Conservation (phyloP, 2,329 filamentous ascomycete genomes). For the Colletotrichum horii region DNA sequence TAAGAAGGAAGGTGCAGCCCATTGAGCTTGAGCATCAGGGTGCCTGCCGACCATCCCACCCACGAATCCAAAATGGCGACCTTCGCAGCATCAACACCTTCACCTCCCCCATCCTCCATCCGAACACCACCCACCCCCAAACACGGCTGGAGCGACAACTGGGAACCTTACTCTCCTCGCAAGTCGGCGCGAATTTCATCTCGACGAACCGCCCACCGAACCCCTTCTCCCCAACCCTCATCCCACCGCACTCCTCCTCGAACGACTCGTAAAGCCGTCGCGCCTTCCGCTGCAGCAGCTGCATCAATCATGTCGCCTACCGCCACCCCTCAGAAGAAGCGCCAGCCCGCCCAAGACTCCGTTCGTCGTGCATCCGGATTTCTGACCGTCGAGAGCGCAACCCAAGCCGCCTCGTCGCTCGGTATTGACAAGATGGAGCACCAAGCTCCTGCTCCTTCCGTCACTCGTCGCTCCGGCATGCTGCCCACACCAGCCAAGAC, state of each 20-base stretch:
- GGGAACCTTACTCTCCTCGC: constrained; percentile 75
- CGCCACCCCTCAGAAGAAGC: constrained; percentile 48
- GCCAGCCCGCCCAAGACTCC: constrained; percentile 49
- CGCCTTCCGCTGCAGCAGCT: constrained; percentile 19
- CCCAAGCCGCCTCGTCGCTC: constrained; percentile 47
- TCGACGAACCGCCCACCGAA: constrained; percentile 56
- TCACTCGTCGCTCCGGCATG: constrained; percentile 54
- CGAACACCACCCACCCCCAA: constrained; percentile 73
- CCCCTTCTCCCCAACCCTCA: constrained; percentile 55
- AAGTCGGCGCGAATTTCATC: constrained; percentile 70
- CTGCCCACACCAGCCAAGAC: constrained; percentile 83
- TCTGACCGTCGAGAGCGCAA: constrained; percentile 48
- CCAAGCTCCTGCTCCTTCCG: constrained; percentile 15
- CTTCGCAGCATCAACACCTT: constrained; percentile 59
- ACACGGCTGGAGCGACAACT: constrained; percentile 70
- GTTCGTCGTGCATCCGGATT: constrained; percentile 52
- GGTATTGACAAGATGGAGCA: constrained; percentile 34
- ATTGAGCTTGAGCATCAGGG: not conserved
- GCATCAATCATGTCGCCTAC: constrained; percentile 30
- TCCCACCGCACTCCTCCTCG: constrained; percentile 40
- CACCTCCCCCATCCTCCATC: constrained; percentile 62
- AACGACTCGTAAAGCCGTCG: constrained; percentile 34
- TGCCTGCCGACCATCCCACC: constrained; percentile 3
- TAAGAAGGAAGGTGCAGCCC: constrained; percentile 3
- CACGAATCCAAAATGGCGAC: constrained; percentile 16